phyloP scores from a whole-genome alignment of 1,284 basidiomycete genomes.

The Apiotrichum gamsii region DNA sequence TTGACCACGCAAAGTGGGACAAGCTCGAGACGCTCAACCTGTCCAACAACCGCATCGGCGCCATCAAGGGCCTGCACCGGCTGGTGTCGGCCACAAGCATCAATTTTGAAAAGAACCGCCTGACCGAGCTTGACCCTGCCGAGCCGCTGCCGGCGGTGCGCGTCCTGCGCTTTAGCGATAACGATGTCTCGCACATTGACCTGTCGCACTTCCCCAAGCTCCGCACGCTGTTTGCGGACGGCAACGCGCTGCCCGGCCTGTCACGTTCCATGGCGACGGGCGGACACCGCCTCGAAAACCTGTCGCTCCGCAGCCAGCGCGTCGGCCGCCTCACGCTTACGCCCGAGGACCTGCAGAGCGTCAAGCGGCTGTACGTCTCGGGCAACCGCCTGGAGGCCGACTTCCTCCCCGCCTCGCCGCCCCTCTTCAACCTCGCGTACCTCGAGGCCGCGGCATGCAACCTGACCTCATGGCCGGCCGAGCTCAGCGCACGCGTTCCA shows the following conservation, averaged over 20 bases:
- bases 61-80: conserved; percentile 57
- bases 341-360: conserved; percentile 71
- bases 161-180: conserved; percentile 79
- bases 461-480: conserved; percentile 64
- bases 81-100: conserved; percentile 62
- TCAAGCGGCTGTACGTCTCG: conserved; percentile 88
- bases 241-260: conserved; percentile 61
- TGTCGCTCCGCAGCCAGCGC: conserved; percentile 84
- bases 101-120: conserved; percentile 71
- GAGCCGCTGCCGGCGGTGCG: conserved; percentile 60
- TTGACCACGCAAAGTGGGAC: conserved; percentile 60
- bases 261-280: conserved; percentile 50
- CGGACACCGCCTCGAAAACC: conserved; percentile 71
- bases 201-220: conserved; percentile 64
- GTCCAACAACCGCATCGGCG: conserved; percentile 66
- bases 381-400: conserved; percentile 50
- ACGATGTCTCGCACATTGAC: conserved; percentile 65
- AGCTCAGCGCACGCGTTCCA: conserved; percentile 63
- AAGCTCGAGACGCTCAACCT: conserved; percentile 80
- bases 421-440: conserved; percentile 74
- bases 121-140: conserved; percentile 25
- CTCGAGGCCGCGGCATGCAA: conserved; percentile 89
- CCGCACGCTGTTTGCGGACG: conserved; percentile 87
- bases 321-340: conserved; percentile 42
- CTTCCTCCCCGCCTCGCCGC: conserved; percentile 56